Evolutionary conservation across 805 yeast genomes (phyloP).

Genomic region (Metschnikowia chrysomelidarum): DNA sequence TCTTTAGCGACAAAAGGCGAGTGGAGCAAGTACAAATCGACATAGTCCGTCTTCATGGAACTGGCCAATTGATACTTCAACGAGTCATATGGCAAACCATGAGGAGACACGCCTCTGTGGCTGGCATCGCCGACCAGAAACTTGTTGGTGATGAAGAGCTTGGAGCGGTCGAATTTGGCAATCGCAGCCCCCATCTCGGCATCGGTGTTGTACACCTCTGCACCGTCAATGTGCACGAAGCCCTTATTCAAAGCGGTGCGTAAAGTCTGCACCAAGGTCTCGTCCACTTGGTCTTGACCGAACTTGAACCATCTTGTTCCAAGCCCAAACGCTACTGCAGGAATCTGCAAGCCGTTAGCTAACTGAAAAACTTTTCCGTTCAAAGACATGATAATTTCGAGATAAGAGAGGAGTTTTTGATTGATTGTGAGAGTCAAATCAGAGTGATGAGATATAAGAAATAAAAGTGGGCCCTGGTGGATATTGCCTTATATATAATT

Average conservation of each 20-base stretch:
- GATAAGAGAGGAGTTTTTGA: too few species aligned
- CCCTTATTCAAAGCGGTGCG: constrained; percentile 48
- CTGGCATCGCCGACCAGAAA: constrained; percentile 28
- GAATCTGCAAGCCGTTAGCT: constrained; percentile 36
- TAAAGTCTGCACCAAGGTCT: constrained; percentile 42
- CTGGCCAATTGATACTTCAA: constrained; percentile 36
- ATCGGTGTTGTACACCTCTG: constrained; percentile 60
- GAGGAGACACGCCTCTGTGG: constrained; percentile 5
- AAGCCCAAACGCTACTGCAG: constrained; percentile 49
- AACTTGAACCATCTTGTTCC: constrained; percentile 43
- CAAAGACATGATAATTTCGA: constrained; percentile 19
- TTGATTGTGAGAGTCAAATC: too few species aligned
- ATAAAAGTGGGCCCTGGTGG: too few species aligned
- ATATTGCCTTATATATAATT: too few species aligned
- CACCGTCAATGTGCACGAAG: constrained; percentile 61
- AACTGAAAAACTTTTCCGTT: constrained; percentile 23
- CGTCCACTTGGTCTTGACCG: constrained; percentile 24
- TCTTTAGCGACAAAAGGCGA: constrained; percentile 36
- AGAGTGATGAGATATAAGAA: too few species aligned
- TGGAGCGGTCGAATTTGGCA: constrained; percentile 38
- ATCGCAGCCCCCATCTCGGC: constrained; percentile 53
- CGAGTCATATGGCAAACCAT: constrained; percentile 37
- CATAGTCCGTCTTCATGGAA: constrained; percentile 40
- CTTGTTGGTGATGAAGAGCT: constrained; percentile 59
- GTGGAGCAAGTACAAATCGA: constrained; percentile 53